Conservation (phyloP, 1,284 basidiomycete species). For the Papiliotrema nemorosa region DNA sequence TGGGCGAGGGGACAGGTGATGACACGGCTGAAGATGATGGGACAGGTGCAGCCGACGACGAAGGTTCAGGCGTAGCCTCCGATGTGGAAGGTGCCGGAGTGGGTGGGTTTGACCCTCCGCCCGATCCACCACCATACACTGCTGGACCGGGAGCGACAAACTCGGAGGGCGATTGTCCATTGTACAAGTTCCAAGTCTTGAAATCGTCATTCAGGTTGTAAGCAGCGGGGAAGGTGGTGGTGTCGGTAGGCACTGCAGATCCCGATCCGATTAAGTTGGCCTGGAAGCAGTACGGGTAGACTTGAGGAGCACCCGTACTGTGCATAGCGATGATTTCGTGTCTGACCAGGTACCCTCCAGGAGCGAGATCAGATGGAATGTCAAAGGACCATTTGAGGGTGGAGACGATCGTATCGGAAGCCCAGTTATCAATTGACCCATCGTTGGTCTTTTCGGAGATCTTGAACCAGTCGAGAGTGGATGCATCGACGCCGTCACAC, state of each 20-base stretch:
- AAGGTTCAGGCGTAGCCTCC: background rate
- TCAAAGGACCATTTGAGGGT: conserved; percentile 16
- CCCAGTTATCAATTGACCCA: conserved; percentile 19
- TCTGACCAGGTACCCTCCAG: conserved; percentile 21
- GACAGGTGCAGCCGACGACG: background rate
- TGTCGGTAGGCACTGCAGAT: conserved; percentile 15
- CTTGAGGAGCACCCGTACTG: conserved; percentile 19
- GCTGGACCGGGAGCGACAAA: conserved; percentile 21
- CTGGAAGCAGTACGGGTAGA: conserved; percentile 30
- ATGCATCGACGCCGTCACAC: conserved; percentile 25
- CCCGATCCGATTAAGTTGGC: conserved; percentile 23
- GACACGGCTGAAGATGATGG: background rate
- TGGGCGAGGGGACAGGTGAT: background rate
- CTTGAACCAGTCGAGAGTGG: conserved; percentile 32
- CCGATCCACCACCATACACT: conserved; percentile 9
- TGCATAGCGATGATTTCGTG: conserved; percentile 28
- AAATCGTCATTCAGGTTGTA: conserved; percentile 17
- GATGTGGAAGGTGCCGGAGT: background rate
- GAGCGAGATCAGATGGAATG: conserved; percentile 22
- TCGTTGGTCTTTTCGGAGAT: conserved; percentile 20
- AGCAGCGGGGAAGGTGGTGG: conserved; percentile 20
- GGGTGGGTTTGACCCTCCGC: conserved; percentile 5
- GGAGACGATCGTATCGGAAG: conserved; percentile 13
- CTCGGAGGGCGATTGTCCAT: conserved; percentile 4
- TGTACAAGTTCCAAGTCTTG: conserved; percentile 15